phyloP scores from a whole-genome alignment of 768 basidiomycete species.

The Podaxis mareebaensis region DNA sequence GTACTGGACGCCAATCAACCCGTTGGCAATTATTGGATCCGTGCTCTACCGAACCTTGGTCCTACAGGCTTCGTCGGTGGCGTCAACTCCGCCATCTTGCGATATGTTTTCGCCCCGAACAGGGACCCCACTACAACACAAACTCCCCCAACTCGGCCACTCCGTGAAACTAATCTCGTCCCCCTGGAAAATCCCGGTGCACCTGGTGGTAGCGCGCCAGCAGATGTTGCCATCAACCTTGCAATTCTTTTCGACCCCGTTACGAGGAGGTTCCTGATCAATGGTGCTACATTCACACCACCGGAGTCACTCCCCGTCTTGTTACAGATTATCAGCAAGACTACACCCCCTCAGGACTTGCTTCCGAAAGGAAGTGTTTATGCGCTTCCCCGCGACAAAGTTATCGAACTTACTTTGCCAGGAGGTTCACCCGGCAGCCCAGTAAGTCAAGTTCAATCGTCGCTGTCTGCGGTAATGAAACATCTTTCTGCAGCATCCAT shows the following conservation, averaged over 20 bases:
- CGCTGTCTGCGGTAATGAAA: background rate
- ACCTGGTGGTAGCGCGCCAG: constrained; percentile 19
- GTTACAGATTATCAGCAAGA: constrained; percentile 28
- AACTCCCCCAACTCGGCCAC: constrained; percentile 22
- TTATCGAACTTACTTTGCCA: constrained; percentile 47
- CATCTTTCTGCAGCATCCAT: constrained; percentile 30
- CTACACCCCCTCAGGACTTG: constrained; percentile 31
- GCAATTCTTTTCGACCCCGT: constrained; percentile 3
- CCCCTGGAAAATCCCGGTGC: constrained; percentile 20
- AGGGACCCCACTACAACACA: constrained; percentile 39
- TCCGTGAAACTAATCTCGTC: constrained; percentile 16
- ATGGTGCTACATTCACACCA: constrained; percentile 27
- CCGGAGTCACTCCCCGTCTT: constrained; percentile 30
- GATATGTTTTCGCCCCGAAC: constrained; percentile 42
- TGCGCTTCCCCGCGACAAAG: constrained; percentile 39
- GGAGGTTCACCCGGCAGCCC: constrained; percentile 35
- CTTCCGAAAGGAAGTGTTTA: constrained; percentile 43
- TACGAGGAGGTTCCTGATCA: constrained; percentile 18
- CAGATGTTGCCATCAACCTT: constrained; percentile 17
- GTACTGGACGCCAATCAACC: constrained; percentile 31
- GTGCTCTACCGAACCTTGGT: constrained; percentile 33
- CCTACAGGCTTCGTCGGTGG: constrained; percentile 31
- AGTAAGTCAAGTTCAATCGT: constrained; percentile 23
- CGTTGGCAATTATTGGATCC: constrained; percentile 45
- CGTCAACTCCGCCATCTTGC: constrained; percentile 48